Conservation (phyloP, 257 asterid genomes). For the Solanum infundibuliforme region DNA sequence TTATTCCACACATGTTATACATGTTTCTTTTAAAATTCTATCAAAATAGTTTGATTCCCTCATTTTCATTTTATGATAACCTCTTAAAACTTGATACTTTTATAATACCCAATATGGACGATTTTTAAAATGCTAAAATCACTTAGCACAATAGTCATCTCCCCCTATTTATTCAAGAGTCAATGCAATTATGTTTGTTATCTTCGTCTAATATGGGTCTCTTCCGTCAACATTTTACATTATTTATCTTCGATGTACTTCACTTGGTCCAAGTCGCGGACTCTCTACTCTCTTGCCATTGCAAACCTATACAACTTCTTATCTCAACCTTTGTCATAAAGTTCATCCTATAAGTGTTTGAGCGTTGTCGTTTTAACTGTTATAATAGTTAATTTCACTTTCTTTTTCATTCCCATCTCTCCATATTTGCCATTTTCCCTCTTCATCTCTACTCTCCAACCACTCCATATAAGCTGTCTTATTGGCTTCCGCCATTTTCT, state of each 20-base stretch:
- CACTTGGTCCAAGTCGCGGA: neutral
- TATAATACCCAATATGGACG: no score
- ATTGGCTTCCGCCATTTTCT: rapidly evolving
- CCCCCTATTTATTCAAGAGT: neutral
- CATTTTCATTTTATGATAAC: neutral
- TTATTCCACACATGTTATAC: neutral
- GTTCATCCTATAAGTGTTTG: neutral
- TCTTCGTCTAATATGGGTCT: neutral
- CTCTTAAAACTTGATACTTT: no score
- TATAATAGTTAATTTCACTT: neutral
- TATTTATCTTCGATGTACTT: neutral
- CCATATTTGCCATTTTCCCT: neutral
- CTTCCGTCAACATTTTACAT: neutral
- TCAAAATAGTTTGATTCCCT: neutral
- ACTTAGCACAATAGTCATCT: neutral
- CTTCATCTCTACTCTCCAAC: neutral
- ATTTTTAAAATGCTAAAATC: neutral
- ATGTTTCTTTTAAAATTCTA: no score
- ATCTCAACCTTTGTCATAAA: neutral
- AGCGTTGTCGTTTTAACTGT: neutral
- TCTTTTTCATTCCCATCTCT: neutral
- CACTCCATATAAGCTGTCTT: neutral
- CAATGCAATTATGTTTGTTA: neutral
- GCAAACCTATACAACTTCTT: neutral
- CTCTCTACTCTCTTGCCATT: neutral